phyloP scores from a whole-genome alignment of 495 filamentous ascomycete genomes.

The Collariella sp. region DNA sequence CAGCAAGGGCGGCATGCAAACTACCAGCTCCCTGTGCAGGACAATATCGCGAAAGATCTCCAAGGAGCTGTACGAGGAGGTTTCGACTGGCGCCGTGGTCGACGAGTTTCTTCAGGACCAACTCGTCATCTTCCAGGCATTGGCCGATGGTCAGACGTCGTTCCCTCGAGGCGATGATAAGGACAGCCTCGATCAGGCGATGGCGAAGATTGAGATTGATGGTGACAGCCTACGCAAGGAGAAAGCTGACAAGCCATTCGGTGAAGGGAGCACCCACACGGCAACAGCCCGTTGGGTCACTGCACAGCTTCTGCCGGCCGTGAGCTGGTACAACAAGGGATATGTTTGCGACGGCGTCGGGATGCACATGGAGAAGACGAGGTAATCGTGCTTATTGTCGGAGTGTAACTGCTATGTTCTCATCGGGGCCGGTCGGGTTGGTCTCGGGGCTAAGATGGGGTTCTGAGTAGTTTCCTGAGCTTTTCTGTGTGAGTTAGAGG shows the following conservation, averaged over 20 bases:
- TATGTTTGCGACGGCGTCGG: conserved; percentile 44
- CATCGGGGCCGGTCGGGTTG: neutral
- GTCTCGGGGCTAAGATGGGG: neutral
- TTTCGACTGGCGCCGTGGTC: conserved; percentile 47
- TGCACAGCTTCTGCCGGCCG: conserved; percentile 42
- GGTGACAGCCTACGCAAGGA: conserved; percentile 22
- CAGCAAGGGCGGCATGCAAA: conserved; percentile 4
- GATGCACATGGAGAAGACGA: conserved; percentile 15
- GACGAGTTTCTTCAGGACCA: conserved; percentile 75
- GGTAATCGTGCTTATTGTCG: neutral
- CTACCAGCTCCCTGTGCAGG: conserved; percentile 21
- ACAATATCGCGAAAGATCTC: conserved; percentile 45
- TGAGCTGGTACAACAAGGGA: conserved; percentile 46
- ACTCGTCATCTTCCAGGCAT: conserved; percentile 69
- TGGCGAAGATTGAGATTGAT: conserved; percentile 12
- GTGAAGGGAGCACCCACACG: conserved; percentile 58
- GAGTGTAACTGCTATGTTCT: neutral
- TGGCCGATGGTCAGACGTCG: conserved; percentile 49
- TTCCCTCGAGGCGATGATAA: conserved; percentile 24
- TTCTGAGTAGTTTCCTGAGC: neutral
- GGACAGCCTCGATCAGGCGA: conserved; percentile 14
- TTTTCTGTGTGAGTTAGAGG: conserved; percentile 1
- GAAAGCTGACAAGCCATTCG: conserved; percentile 37
- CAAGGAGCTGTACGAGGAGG: conserved; percentile 50
- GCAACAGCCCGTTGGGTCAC: conserved; percentile 70